These are phyloP conservation scores for Ustilago hordei DNA, from an alignment of 1,284 basidiomycete genomes.

Conservation along the genomic window DNA sequence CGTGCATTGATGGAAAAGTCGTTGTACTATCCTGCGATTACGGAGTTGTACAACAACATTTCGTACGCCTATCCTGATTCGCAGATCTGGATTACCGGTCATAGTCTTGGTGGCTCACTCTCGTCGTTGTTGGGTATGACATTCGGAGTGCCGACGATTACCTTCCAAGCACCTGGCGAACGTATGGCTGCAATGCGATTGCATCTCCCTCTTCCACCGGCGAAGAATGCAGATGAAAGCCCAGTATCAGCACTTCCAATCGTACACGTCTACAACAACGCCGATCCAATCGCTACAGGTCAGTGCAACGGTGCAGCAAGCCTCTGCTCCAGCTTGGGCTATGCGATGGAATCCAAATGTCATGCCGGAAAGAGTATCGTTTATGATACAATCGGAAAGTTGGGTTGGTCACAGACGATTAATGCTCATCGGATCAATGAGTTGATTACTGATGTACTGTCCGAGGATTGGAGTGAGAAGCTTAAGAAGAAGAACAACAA, in stretches of 20 bases:
- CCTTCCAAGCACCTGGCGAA: constrained; percentile 93
- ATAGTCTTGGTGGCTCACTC: constrained; percentile 88
- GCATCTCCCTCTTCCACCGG: constrained; percentile 80
- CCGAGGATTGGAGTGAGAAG: constrained; percentile 79
- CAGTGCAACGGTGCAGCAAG: constrained; percentile 62
- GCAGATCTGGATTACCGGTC: constrained; percentile 92
- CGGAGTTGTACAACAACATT: constrained; percentile 72
- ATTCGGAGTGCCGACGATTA: constrained; percentile 89
- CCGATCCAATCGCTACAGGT: constrained; percentile 76
- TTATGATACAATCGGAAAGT: constrained; percentile 86
- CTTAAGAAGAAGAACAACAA: constrained; percentile 39
- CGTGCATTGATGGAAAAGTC: constrained; percentile 82
- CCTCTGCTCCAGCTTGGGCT: constrained; percentile 66
- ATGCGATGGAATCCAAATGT: constrained; percentile 72
- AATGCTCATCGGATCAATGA: constrained; percentile 81
- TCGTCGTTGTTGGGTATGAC: constrained; percentile 88
- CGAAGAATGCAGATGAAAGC: constrained; percentile 47
- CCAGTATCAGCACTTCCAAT: constrained; percentile 67
- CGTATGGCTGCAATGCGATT: constrained; percentile 84
- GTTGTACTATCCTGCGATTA: constrained; percentile 93
- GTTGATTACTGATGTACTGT: constrained; percentile 80
- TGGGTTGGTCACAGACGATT: constrained; percentile 85
- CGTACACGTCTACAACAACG: constrained; percentile 82
- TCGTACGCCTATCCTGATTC: constrained; percentile 92
- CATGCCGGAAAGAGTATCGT: constrained; percentile 85